Percentiles rank a stretch among this genome's conserved stretches.
These are phyloP conservation scores for Kazachstania viticola DNA, from an alignment of 805 yeast species.

Conservation along the genomic window DNA sequence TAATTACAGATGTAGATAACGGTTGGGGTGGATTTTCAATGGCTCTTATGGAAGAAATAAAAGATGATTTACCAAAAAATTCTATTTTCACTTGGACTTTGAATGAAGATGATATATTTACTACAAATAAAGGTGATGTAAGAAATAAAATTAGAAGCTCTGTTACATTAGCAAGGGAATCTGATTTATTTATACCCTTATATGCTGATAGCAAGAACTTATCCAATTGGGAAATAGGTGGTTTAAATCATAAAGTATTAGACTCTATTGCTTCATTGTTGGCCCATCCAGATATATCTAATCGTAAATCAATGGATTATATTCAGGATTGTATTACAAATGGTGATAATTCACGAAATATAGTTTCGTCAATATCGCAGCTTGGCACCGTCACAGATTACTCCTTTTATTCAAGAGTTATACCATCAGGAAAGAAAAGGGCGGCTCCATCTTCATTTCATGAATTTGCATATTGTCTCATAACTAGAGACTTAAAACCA, in stretches of 20 bases:
- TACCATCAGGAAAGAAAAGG: slow-evolving; percentile 2
- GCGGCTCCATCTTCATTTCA: slow-evolving; percentile 5
- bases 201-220: slow-evolving; percentile 13
- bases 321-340: slow-evolving; percentile 11
- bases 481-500: slow-evolving; percentile 8
- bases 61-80: slow-evolving; percentile 56
- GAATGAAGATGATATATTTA: slow-evolving; percentile 19
- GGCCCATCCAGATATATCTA: slow-evolving; percentile 7
- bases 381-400: slow-evolving; percentile 5
- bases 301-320: slow-evolving; percentile 15
- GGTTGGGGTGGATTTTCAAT: slow-evolving; percentile 77
- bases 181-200: slow-evolving; percentile 50
- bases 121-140: slow-evolving; percentile 6
- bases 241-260: slow-evolving; percentile 12
- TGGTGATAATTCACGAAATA: slow-evolving; percentile 15
- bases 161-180: slow-evolving; percentile 35
- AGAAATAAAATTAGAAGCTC: slow-evolving; percentile 35
- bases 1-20: slow-evolving; percentile 58
- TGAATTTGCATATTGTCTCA: slow-evolving; percentile 13
- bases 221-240: slow-evolving; percentile 22
- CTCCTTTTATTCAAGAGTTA: slow-evolving; percentile 14
- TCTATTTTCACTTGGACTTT: slow-evolving; percentile 39
- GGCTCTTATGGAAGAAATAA: slow-evolving; percentile 38
- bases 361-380: slow-evolving; percentile 14
- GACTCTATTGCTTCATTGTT: slow-evolving; percentile 17